Base-by-base conservation (phyloP, 495 filamentous ascomycete species). In the Daldinia caldariorum region DNA sequence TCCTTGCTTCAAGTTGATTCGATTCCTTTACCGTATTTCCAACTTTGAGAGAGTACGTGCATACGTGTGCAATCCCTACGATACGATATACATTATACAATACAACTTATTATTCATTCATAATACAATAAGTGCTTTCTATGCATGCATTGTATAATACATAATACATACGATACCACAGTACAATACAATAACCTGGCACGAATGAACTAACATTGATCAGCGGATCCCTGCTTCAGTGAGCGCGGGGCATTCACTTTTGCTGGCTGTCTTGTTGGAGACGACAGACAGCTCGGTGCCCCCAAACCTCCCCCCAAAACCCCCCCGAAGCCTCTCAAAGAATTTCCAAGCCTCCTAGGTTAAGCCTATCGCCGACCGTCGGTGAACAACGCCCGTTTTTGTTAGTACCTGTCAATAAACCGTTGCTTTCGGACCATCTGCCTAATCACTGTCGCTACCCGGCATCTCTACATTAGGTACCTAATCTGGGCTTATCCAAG, bases 141-240 rank as follows among this genome's bases (percentile, higher is more conserved):
- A 55, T 62, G 34, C 47, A 71, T 41, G 51, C 57, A 63, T 39
- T n/a, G 3, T 47, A 54, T 43, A n/a, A n/a, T 43, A 10, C 8
- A 47, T 20, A 47, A 47, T 18, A 43, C 39, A 43, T 34, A 34
- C 32, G 7, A 34, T 38, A 38, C 35, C n/a, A n/a, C n/a, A 37
- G 2, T 37, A 37, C 54, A 38, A 13, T 71, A 64, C 65, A 65
- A 68, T 64, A 72, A 72, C 57, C 70, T 72, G 70, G 70, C 70
- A 68, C 70, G 70, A 72, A 66, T 72, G 13, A 69, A 72, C 70
- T 69, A 69, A 66, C 57, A 53, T 38, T 58, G 61, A 72, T 69
- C 65, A 59, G 61, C 65, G 65, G 65, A 72, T 69, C 70, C 70
- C 45, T 67, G 49, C 45, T 57, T 63, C 7, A 51, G 56, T 66